A percentile compares a stretch with the other conserved stretches of the same genome.
Evolutionary conservation across 2,329 filamentous ascomycete genomes (phyloP).

Genomic region (Stachybotrys elegans): DNA sequence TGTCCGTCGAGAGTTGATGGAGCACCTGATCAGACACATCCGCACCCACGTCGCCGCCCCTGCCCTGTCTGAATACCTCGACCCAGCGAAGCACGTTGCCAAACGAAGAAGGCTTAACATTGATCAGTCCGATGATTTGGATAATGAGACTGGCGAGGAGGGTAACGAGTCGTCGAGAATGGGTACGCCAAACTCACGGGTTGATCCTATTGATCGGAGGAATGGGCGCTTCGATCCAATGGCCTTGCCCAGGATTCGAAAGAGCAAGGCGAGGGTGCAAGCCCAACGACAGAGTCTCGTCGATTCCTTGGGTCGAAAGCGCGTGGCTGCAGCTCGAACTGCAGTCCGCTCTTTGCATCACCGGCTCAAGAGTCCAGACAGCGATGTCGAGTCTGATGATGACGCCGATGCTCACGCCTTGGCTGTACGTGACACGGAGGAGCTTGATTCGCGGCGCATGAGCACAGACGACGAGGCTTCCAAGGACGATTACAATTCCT

Average conservation of each 20-base stretch:
- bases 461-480: constrained; percentile 54
- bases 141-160: constrained; percentile 43
- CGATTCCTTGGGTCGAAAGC: constrained; percentile 62
- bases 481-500: constrained; percentile 43
- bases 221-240: constrained; percentile 52
- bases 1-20: constrained; percentile 73
- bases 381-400: constrained; percentile 83
- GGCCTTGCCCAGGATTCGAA: constrained; percentile 70
- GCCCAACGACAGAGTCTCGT: constrained; percentile 59
- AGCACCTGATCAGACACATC: constrained; percentile 85
- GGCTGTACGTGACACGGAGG: constrained; percentile 74
- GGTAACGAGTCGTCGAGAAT: constrained; percentile 57
- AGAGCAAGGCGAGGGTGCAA: constrained; percentile 51
- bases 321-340: constrained; percentile 50
- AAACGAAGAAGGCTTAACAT: constrained; percentile 78
- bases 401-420: constrained; percentile 54
- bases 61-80: constrained; percentile 72
- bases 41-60: constrained; percentile 82
- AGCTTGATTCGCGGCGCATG: constrained; percentile 74
- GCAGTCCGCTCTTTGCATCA: constrained; percentile 79
- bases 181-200: constrained; percentile 61
- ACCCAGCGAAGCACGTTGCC: constrained; percentile 73
- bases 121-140: constrained; percentile 60
- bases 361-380: constrained; percentile 54
- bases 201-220: constrained; percentile 56